Evolutionary conservation across 768 basidiomycete genomes (phyloP).

Genomic region (Kwoniella dendrophila): DNA sequence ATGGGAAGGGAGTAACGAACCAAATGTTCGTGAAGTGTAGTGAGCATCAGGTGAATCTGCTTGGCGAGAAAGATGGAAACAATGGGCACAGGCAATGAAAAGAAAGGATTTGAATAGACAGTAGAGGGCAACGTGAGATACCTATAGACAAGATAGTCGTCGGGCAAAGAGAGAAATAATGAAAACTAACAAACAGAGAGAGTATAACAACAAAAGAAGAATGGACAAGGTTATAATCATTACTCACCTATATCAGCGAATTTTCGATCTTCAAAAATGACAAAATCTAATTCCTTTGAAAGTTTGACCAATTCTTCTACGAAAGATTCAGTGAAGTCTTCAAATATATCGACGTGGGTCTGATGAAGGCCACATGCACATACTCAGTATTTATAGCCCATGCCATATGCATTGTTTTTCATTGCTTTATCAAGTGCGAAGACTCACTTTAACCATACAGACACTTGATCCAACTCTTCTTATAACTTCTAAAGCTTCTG

Average conservation of each 20-base stretch:
- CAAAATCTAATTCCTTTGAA: constrained; percentile 79
- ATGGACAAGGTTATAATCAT: background rate
- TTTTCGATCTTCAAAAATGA: constrained; percentile 98
- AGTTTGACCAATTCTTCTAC: constrained; percentile 71
- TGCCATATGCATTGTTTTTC: background rate
- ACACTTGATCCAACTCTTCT: constrained; percentile 84
- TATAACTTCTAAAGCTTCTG: constrained; percentile 79
- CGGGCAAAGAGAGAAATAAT: background rate
- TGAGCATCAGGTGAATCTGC: too few species aligned
- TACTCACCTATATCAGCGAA: constrained; percentile 93
- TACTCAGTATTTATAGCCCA: background rate
- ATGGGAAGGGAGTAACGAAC: too few species aligned
- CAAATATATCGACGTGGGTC: constrained; percentile 96
- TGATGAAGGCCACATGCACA: constrained; percentile 52
- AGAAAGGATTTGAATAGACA: too few species aligned
- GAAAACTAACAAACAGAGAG: constrained; percentile 1
- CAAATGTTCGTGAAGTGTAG: too few species aligned
- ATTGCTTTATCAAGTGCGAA: background rate
- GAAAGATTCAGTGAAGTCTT: constrained; percentile 78
- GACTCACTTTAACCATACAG: constrained; percentile 84
- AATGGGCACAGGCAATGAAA: too few species aligned
- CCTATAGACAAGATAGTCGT: too few species aligned
- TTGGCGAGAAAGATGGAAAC: too few species aligned
- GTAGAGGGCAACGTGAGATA: too few species aligned
- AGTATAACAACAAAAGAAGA: background rate